Percentiles rank a stretch among this genome's conserved stretches.
phyloP scores from a whole-genome alignment of 2,329 filamentous ascomycete genomes.

The Paraconiothyrium sp. region DNA sequence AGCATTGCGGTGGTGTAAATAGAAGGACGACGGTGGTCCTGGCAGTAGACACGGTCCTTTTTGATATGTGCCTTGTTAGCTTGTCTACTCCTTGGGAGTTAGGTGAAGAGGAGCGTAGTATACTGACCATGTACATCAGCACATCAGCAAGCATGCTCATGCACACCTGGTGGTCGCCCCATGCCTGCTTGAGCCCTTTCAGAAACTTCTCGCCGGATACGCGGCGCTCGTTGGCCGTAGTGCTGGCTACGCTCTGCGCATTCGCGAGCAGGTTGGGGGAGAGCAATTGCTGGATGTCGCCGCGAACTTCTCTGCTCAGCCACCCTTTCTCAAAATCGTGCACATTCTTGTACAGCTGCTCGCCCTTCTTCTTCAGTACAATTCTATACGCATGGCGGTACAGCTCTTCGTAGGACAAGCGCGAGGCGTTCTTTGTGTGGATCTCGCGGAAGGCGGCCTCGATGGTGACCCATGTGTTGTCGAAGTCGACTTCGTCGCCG shows the following conservation, averaged over 20 bases:
- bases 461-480: conserved; percentile 83
- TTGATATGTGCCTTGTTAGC: conserved; percentile 29
- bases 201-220: conserved; percentile 86
- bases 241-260: conserved; percentile 55
- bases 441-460: conserved; percentile 83
- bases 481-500: conserved; percentile 77
- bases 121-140: conserved; percentile 86
- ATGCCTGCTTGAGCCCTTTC: conserved; percentile 76
- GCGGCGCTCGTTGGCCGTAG: conserved; percentile 80
- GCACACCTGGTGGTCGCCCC: conserved; percentile 88
- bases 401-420: conserved; percentile 91
- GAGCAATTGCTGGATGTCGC: conserved; percentile 75
- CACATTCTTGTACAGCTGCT: conserved; percentile 81
- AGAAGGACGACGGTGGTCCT: conserved; percentile 75
- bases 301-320: conserved; percentile 78
- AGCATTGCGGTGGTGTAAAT: conserved; percentile 88
- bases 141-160: conserved; percentile 98
- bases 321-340: conserved; percentile 83
- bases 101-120: not conserved
- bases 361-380: conserved; percentile 86
- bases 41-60: conserved; percentile 81
- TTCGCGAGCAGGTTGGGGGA: conserved; percentile 72
- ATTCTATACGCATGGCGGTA: conserved; percentile 96
- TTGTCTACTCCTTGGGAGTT: conserved; percentile 9
- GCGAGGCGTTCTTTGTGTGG: conserved; percentile 88